Evolutionary conservation across 2,329 filamentous ascomycete species (phyloP), one percentile per base, ranked within the genome.

Genomic region (Gaeumannomyces sp.): DNA sequence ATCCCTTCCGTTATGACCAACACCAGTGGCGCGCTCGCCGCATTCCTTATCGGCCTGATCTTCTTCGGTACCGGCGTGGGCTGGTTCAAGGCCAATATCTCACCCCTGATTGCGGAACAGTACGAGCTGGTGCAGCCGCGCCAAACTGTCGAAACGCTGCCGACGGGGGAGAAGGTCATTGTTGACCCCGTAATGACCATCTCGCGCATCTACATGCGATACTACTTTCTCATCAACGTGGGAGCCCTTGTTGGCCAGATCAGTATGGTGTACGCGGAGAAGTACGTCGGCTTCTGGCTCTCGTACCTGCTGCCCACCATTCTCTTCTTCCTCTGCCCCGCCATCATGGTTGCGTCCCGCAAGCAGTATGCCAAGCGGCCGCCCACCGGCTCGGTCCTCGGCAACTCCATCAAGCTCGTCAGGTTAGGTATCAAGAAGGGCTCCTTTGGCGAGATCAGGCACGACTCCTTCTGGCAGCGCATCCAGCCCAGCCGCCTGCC

Each of bases 71-170:
- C 91, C 35, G 90, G 90, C 58, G 91, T 89, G 1, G 90, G 90
- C 67, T 89, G 90, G 71, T 92, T 93, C 84, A 94, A 93, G 79
- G 85, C 88, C 68, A 93, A 93, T 72, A 89, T 93, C 58, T 87
- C 88, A 0, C 87, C 89, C 0, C 78, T 91, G n/a, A 84, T 92
- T 65, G 88, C 88, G n/a, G 89, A 92, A 71, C 89, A 92, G 74
- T 64, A 64, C 19, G 62, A 64, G 29, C 87, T 89, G 73, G 80
- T 79, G 38, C 83, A 86, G 65, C 81, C 79, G 4, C 83, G 80
- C 66, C 82, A 86, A 67, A 82, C 80, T 61, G 81, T 91, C 64
- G 79, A 84, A 69, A 83, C 80, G 2, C 77, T 80, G 53, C 75
- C 77, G 19, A 79, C 75, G 8, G 89, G 89, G 63, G 83, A 90